Evolutionary conservation across 352 stramenopile species (phyloP).

Genomic region (Phytophthora foliorum): DNA sequence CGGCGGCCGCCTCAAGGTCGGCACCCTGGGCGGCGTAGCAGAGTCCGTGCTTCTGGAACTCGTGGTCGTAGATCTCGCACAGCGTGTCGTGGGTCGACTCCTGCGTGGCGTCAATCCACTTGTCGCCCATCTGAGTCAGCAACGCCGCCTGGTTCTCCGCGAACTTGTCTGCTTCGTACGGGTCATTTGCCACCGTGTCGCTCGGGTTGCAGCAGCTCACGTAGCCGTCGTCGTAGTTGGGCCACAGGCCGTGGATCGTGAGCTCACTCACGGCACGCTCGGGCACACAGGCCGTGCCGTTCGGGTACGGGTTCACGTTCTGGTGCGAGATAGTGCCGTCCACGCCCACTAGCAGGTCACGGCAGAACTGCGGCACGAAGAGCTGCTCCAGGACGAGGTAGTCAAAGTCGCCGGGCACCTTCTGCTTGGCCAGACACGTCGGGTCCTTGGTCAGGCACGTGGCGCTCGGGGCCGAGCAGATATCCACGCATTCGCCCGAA

Average conservation of each 20-base stretch:
- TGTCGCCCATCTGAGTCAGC: constrained; percentile 61
- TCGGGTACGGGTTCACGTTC: constrained; percentile 76
- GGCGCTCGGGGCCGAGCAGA: constrained; percentile 71
- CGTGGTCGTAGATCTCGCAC: constrained; percentile 87
- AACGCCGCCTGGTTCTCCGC: constrained; percentile 52
- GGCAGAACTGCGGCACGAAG: constrained; percentile 85
- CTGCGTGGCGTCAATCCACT: constrained; percentile 78
- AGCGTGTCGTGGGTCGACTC: constrained; percentile 62
- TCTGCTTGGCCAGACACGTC: constrained; percentile 67
- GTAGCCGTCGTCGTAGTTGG: constrained; percentile 83
- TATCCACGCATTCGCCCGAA: constrained; percentile 73
- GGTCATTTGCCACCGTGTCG: constrained; percentile 63
- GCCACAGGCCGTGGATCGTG: constrained; percentile 83
- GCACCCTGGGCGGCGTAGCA: constrained; percentile 71
- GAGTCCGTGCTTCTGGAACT: constrained; percentile 87
- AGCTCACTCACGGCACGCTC: constrained; percentile 61
- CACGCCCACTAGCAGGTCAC: constrained; percentile 71
- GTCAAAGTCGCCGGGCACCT: constrained; percentile 77
- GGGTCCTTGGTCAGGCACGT: constrained; percentile 65
- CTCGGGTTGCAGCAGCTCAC: constrained; percentile 77
- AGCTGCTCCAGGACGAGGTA: constrained; percentile 84
- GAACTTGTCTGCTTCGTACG: constrained; percentile 62
- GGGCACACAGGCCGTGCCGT: constrained; percentile 56
- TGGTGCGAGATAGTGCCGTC: constrained; percentile 86
- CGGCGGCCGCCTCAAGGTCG: constrained; percentile 59